Percentiles rank a stretch among this genome's conserved stretches.
Evolutionary conservation across 2,329 filamentous ascomycete genomes (phyloP).

Genomic region (Apiospora sp.): DNA sequence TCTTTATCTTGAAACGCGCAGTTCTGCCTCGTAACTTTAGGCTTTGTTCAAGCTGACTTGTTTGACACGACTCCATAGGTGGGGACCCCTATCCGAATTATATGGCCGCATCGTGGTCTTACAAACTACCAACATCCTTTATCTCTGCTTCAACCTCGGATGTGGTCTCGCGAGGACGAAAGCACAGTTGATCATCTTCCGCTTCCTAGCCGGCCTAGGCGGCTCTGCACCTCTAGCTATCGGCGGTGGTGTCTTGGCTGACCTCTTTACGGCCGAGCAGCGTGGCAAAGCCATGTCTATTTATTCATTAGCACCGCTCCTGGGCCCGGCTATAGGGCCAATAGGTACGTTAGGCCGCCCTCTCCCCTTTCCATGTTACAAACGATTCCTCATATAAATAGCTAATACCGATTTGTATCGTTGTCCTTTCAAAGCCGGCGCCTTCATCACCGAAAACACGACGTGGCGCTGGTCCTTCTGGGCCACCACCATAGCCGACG

Average conservation of each 20-base stretch:
- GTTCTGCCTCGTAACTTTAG: background rate
- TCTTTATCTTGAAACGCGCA: background rate
- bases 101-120: constrained; percentile 63
- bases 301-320: constrained; percentile 69
- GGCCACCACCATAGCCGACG: constrained; percentile 69
- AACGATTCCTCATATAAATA: background rate
- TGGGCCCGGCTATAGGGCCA: constrained; percentile 72
- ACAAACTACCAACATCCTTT: constrained; percentile 59
- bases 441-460: constrained; percentile 68
- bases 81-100: constrained; percentile 62
- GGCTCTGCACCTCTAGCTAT: constrained; percentile 61
- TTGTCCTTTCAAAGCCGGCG: constrained; percentile 54
- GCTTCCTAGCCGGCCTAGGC: constrained; percentile 65
- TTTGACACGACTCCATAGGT: constrained; percentile 30
- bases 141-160: constrained; percentile 63
- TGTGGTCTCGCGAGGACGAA: constrained; percentile 64
- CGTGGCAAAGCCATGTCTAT: constrained; percentile 69
- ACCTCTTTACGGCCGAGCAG: constrained; percentile 65
- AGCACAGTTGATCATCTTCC: constrained; percentile 62
- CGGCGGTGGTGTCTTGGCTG: constrained; percentile 42
- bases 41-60: background rate
- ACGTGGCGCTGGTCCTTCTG: constrained; percentile 81
- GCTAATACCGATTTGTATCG: background rate
- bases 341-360: constrained; percentile 45
- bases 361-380: background rate